Percentiles rank a stretch among this genome's conserved stretches.
Conservation (phyloP, 2,329 filamentous ascomycete genomes). For the Trichoderma sp. region DNA sequence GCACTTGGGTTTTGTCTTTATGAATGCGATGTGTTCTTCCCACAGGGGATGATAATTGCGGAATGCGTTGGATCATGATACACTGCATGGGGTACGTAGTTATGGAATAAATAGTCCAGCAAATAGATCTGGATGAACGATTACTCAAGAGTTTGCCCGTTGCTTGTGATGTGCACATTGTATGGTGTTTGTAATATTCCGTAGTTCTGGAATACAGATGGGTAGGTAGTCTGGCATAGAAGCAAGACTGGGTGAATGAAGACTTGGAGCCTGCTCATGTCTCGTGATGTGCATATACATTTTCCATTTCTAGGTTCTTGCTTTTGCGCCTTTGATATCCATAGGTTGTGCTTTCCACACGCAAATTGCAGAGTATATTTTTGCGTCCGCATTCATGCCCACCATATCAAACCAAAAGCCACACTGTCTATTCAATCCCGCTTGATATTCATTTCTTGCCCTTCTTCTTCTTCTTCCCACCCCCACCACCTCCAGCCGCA, state of each 20-base stretch:
- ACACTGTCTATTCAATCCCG: background rate
- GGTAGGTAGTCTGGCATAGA: background rate
- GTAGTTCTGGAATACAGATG: background rate
- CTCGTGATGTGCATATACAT: background rate
- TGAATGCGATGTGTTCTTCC: background rate
- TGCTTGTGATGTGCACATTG: background rate
- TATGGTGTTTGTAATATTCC: background rate
- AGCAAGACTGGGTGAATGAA: background rate
- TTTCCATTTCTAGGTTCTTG: background rate
- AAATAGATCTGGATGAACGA: conserved; percentile 17
- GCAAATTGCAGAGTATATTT: background rate
- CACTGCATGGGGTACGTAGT: conserved; percentile 22
- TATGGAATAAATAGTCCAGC: conserved; percentile 17
- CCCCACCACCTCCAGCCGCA: conserved; percentile 27
- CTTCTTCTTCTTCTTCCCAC: conserved; percentile 69
- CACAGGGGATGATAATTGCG: conserved; percentile 16
- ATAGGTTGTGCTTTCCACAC: background rate
- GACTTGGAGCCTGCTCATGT: background rate
- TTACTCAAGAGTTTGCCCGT: background rate
- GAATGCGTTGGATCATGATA: conserved; percentile 27
- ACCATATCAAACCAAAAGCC: background rate
- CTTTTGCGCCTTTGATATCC: background rate
- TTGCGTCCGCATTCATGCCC: background rate
- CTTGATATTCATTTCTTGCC: conserved; percentile 59
- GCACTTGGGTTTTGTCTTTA: background rate